These are phyloP conservation scores for Aurifilum marmelostoma DNA, from an alignment of 2,329 filamentous ascomycete species.

Conservation along the genomic window DNA sequence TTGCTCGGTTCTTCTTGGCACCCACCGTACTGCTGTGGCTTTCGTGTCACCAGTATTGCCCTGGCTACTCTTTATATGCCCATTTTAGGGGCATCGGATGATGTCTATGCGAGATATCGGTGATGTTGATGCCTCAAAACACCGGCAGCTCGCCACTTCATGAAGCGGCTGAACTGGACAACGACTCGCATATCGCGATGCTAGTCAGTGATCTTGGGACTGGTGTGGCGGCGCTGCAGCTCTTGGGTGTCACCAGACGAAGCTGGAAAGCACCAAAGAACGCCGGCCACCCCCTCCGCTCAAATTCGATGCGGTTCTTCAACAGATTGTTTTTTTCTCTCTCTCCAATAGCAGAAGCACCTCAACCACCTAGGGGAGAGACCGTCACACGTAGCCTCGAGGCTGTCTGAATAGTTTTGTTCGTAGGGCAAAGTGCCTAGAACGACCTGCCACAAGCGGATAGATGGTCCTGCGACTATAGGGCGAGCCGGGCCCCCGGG, in stretches of 20 bases:
- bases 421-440: background rate
- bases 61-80: background rate
- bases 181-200: background rate
- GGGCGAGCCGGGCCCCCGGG: background rate
- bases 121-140: background rate
- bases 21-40: background rate
- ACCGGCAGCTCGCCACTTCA: constrained; percentile 15
- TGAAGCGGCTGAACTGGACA: background rate
- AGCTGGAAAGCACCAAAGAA: background rate
- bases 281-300: background rate
- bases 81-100: background rate
- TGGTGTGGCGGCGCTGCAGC: background rate
- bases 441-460: background rate
- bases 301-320: background rate
- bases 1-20: background rate
- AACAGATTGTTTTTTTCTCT: background rate
- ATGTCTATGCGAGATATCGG: background rate
- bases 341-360: background rate
- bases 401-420: background rate
- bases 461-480: background rate
- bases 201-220: constrained; percentile 7
- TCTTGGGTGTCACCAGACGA: background rate
- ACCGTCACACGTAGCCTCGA: background rate
- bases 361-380: background rate
- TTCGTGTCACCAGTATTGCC: background rate